A percentile compares a stretch with the other conserved stretches of the same genome.
Conservation (phyloP, 2,329 filamentous ascomycete species). For the Curvularia sp. region DNA sequence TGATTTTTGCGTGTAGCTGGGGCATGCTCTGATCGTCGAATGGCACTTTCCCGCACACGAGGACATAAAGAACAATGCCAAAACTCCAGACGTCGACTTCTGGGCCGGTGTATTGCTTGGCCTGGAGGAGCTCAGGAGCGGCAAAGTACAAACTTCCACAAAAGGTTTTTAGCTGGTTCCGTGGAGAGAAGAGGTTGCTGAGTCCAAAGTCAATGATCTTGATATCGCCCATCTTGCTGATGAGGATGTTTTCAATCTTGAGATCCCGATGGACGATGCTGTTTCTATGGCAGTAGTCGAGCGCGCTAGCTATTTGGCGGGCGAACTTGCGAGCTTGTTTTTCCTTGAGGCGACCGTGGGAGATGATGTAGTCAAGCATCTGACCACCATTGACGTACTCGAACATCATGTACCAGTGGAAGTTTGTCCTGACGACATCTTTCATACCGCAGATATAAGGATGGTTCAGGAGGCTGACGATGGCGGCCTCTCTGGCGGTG, state of each 20-base stretch:
- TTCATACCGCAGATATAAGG: conserved; percentile 96
- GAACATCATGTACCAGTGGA: conserved; percentile 99
- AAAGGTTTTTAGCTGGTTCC: conserved; percentile 89
- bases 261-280: conserved; percentile 97
- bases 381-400: conserved; percentile 99
- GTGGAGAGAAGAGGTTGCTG: conserved; percentile 92
- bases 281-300: conserved; percentile 98
- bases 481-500: conserved; percentile 93
- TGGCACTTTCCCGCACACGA: conserved; percentile 96
- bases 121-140: conserved; percentile 91
- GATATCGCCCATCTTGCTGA: conserved; percentile 98
- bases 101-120: conserved; percentile 91
- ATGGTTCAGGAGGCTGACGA: conserved; percentile 91
- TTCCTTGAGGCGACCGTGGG: conserved; percentile 95
- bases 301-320: conserved; percentile 91
- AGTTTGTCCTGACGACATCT: conserved; percentile 93
- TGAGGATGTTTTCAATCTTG: conserved; percentile 99
- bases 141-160: conserved; percentile 98
- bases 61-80: conserved; percentile 94
- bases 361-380: conserved; percentile 99
- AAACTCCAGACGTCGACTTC: conserved; percentile 99
- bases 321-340: conserved; percentile 98
- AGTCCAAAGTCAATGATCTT: conserved; percentile 99
- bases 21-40: conserved; percentile 99
- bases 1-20: conserved; percentile 97